Conservation (phyloP, 768 basidiomycete species). For the Tylopilus sp. region DNA sequence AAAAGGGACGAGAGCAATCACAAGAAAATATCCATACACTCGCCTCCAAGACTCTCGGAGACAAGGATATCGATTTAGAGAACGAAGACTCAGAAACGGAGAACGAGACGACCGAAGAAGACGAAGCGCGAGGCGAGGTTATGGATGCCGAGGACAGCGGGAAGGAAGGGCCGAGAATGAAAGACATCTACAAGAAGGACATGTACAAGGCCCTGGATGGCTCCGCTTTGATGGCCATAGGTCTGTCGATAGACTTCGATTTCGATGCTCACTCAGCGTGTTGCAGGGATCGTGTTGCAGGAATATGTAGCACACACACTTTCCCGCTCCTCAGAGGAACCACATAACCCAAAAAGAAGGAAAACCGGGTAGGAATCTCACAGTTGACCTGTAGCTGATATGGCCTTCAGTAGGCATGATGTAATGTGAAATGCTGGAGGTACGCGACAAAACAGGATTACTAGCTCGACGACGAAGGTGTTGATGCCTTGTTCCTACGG, state of each 20-base stretch:
- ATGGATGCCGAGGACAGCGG: conserved; percentile 5
- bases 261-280: neutral
- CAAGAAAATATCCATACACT: conserved; percentile 23
- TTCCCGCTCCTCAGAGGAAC: neutral
- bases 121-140: conserved; percentile 13
- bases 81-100: conserved; percentile 13
- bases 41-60: conserved; percentile 4
- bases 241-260: conserved; percentile 35
- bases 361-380: neutral
- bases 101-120: conserved; percentile 14
- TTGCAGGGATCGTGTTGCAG: conserved; percentile 63
- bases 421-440: conserved; percentile 5
- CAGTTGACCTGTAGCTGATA: neutral
- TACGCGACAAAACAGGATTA: neutral
- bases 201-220: conserved; percentile 80
- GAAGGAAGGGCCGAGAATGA: conserved; percentile 2
- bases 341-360: conserved; percentile 4
- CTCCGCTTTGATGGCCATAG: conserved; percentile 67
- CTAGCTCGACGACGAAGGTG: conserved; percentile 12
- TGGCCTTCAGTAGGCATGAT: neutral
- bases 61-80: conserved; percentile 3
- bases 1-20: conserved; percentile 28
- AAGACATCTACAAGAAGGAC: conserved; percentile 35
- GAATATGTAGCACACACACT: conserved; percentile 49
- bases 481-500: conserved; percentile 15